Percentiles rank a stretch among this genome's conserved stretches.
These are phyloP conservation scores for Cochlearia excelsa DNA, from an alignment of 345 rosid genomes.

Conservation along the genomic window DNA sequence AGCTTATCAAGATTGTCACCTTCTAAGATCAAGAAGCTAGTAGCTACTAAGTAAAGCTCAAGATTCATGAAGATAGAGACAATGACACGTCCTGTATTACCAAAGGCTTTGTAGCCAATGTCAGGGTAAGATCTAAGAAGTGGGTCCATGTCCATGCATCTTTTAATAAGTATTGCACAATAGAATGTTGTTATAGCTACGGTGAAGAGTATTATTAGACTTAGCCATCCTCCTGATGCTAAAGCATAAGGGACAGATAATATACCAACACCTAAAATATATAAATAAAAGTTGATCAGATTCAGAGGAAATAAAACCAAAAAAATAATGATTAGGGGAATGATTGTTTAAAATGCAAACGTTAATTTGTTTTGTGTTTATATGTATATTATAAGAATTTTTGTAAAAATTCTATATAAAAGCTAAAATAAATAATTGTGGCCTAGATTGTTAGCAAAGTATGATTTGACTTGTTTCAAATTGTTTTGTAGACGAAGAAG, in stretches of 20 bases:
- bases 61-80: constrained; percentile 60
- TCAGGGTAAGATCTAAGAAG: constrained; percentile 71
- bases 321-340: not conserved
- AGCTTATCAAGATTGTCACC: constrained; percentile 77
- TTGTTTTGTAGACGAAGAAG: constrained; percentile 10
- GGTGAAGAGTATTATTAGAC: constrained; percentile 55
- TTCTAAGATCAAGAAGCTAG: constrained; percentile 83
- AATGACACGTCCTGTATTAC: constrained; percentile 56
- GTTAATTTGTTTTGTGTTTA: not conserved
- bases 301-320: not conserved
- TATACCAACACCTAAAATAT: constrained; percentile 71
- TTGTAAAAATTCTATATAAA: not conserved
- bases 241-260: constrained; percentile 80
- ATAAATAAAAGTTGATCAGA: no score
- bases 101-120: constrained; percentile 79
- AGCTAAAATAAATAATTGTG: not conserved
- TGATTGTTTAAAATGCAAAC: not conserved
- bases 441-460: constrained; percentile 1
- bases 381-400: not conserved
- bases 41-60: constrained; percentile 79
- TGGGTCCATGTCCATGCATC: constrained; percentile 75
- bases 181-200: constrained; percentile 63
- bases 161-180: constrained; percentile 63
- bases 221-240: constrained; percentile 92
- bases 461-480: constrained; percentile 2